Conservation (phyloP, 495 filamentous ascomycete genomes). For the Parathielavia appendiculata region DNA sequence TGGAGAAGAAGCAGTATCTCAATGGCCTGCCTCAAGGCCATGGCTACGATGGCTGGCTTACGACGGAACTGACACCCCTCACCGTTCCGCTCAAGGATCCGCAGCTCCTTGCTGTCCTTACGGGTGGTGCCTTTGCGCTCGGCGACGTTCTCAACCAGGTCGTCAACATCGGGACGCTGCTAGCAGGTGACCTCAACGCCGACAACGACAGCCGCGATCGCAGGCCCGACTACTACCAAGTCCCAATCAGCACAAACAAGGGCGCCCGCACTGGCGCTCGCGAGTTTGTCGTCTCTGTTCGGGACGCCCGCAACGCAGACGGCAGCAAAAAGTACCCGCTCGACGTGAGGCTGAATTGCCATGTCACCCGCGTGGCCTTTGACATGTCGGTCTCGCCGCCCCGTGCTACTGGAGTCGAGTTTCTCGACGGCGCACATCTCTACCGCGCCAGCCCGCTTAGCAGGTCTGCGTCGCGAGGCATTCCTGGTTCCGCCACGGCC, state of each 20-base stretch:
- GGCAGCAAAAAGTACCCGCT: slow-evolving; percentile 54
- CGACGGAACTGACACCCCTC: slow-evolving; percentile 44
- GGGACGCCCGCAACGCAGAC: slow-evolving; percentile 46
- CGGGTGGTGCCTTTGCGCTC: slow-evolving; percentile 49
- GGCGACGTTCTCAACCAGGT: slow-evolving; percentile 37
- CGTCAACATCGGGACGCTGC: slow-evolving; percentile 40
- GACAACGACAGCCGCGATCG: slow-evolving; percentile 29
- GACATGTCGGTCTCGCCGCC: slow-evolving; percentile 39
- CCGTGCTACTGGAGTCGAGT: slow-evolving; percentile 58
- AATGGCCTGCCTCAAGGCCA: slow-evolving; percentile 43
- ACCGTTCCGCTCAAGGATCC: slow-evolving; percentile 47
- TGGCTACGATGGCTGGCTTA: slow-evolving; percentile 56
- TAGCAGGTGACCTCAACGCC: slow-evolving; percentile 51
- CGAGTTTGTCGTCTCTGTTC: slow-evolving; percentile 50
- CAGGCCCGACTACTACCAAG: slow-evolving; percentile 42
- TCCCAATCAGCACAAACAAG: slow-evolving; percentile 47
- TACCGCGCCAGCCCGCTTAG: slow-evolving; percentile 54
- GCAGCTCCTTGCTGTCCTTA: slow-evolving; percentile 47
- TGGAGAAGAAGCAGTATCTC: slow-evolving; percentile 54
- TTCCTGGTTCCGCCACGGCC: slow-evolving; percentile 43
- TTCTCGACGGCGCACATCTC: slow-evolving; percentile 53
- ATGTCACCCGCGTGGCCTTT: slow-evolving; percentile 58
- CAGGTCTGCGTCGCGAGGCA: slow-evolving; percentile 31
- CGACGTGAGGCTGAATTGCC: slow-evolving; percentile 54
- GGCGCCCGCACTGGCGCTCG: slow-evolving; percentile 47